These are phyloP conservation scores for Herpetomonas samuelpessoai DNA, from an alignment of 208 protist species.

Conservation along the genomic window DNA sequence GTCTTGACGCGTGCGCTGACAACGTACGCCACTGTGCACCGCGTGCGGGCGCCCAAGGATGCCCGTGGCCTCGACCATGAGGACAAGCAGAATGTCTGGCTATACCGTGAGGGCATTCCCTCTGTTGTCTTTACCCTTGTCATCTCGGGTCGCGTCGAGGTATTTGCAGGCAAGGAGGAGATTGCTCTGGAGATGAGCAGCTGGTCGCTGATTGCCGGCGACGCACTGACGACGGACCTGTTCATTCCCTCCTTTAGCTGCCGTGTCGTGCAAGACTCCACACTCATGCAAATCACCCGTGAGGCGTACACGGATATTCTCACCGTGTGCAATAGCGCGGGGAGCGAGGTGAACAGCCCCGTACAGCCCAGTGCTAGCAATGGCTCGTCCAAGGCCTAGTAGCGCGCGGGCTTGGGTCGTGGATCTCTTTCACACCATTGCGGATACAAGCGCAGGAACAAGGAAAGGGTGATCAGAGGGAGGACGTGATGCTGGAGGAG, in stretches of 20 bases:
- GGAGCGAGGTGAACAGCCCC: constrained; percentile 6
- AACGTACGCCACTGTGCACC: constrained; percentile 59
- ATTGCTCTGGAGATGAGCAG: constrained; percentile 81
- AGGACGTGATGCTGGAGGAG: too few relatives aligned
- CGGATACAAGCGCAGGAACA: too few relatives aligned
- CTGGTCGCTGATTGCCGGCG: constrained; percentile 77
- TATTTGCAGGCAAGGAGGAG: constrained; percentile 81
- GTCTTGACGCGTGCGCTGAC: constrained; percentile 53
- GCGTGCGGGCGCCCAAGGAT: constrained; percentile 72
- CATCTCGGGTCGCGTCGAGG: constrained; percentile 79
- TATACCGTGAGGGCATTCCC: constrained; percentile 81
- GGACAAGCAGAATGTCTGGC: constrained; percentile 88
- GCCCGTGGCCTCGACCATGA: constrained; percentile 68
- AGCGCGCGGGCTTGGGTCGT: too few relatives aligned
- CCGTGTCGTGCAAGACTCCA: constrained; percentile 83
- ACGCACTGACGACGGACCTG: constrained; percentile 52
- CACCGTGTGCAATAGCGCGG: constrained; percentile 28
- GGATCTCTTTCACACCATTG: too few relatives aligned
- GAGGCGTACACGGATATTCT: constrained; percentile 62
- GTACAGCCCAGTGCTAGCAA: too few relatives aligned
- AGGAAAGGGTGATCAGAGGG: too few relatives aligned
- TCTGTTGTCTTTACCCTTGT: constrained; percentile 84
- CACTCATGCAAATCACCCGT: constrained; percentile 80
- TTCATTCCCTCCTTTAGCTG: constrained; percentile 87
- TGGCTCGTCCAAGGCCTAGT: too few relatives aligned